Conservation (phyloP, 2,329 filamentous ascomycete species). For the Pseudomassariella vexata region DNA sequence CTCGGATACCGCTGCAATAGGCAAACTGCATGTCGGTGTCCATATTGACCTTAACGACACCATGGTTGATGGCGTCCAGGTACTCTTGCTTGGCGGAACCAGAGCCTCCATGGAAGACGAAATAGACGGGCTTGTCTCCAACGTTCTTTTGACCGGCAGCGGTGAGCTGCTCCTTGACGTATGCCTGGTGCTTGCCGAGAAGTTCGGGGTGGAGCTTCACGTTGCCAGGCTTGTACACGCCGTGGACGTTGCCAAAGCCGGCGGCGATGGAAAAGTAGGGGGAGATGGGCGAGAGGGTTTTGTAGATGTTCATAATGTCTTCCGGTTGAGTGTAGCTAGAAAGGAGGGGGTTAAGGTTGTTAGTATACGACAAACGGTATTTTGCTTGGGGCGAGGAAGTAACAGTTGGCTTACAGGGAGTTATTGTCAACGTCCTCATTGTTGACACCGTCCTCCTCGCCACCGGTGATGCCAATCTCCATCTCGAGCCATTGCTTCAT, state of each 20-base stretch:
- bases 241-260: constrained; percentile 98
- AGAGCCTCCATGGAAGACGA: constrained; percentile 98
- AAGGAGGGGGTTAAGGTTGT: no score
- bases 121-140: constrained; percentile 83
- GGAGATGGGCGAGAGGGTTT: constrained; percentile 77
- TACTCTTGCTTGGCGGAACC: constrained; percentile 90
- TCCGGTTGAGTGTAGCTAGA: constrained; percentile 99
- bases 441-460: constrained; percentile 97
- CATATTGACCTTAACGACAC: constrained; percentile 99
- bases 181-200: constrained; percentile 91
- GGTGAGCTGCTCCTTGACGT: constrained; percentile 73
- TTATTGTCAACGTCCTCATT: constrained; percentile 97
- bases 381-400: no score
- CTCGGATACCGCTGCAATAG: constrained; percentile 86
- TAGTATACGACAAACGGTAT: no score
- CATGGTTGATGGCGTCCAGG: constrained; percentile 79
- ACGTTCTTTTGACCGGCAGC: constrained; percentile 13
- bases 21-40: constrained; percentile 97
- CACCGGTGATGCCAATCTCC: constrained; percentile 93
- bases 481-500: constrained; percentile 99
- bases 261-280: constrained; percentile 98
- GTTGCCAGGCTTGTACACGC: constrained; percentile 97
- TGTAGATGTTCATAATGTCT: constrained; percentile 89
- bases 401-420: no score
- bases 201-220: constrained; percentile 96